Conservation (phyloP, 1,139 yeast genomes). For the Pichia sp. region DNA sequence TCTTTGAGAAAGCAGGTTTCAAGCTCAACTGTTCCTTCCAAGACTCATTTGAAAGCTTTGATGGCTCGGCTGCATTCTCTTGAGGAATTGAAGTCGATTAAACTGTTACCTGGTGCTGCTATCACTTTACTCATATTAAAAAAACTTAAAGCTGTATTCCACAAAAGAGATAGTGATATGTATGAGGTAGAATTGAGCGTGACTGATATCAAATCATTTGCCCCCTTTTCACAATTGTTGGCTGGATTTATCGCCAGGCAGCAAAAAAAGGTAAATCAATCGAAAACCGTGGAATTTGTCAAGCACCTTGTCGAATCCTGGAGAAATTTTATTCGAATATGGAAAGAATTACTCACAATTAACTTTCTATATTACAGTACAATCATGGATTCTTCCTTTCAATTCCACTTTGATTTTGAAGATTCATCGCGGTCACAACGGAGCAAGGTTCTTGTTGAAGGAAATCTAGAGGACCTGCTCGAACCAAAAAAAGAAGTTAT, state of each 20-base stretch:
- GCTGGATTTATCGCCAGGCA: slow-evolving; percentile 6
- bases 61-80: slow-evolving; percentile 6
- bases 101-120: slow-evolving; percentile 4
- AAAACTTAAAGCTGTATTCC: slow-evolving; percentile 4
- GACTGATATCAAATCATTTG: slow-evolving; percentile 3
- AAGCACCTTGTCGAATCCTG: slow-evolving; percentile 8
- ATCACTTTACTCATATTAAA: slow-evolving; percentile 6
- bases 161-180: not conserved
- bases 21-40: slow-evolving; percentile 11
- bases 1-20: slow-evolving; percentile 2
- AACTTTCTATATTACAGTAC: slow-evolving; percentile 11
- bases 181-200: not conserved
- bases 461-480: slow-evolving; percentile 8
- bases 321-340: slow-evolving; percentile 10
- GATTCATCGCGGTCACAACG: not conserved
- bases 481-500: slow-evolving; percentile 1
- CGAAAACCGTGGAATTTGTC: not conserved
- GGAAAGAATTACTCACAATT: slow-evolving; percentile 17
- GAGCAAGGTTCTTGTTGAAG: not conserved
- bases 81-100: slow-evolving; percentile 10
- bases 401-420: slow-evolving; percentile 4
- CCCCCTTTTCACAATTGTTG: slow-evolving; percentile 12
- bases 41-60: slow-evolving; percentile 5
- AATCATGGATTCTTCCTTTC: not conserved
- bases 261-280: not conserved